Base-by-base conservation (phyloP, 768 basidiomycete species). In the Cystofilobasidium capitatum region DNA sequence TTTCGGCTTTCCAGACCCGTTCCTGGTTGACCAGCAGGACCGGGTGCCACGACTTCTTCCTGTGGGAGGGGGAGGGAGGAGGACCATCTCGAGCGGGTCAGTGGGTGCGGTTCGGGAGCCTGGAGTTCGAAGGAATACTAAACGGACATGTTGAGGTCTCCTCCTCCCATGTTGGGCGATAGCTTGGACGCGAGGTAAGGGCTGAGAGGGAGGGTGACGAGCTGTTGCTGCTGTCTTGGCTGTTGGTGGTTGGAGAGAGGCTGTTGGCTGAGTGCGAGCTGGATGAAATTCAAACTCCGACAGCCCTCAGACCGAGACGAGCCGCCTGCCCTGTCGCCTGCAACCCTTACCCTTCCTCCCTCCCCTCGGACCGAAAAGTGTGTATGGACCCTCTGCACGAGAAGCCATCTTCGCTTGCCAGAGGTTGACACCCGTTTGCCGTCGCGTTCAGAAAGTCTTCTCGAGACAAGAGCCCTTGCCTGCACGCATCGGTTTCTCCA, bases 121-220 rank as follows among this genome's bases (percentile, higher is more conserved):
- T 10, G 40, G 51, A 14, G 47, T 4, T 8, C 22, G 31, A 63
- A 66, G 33, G 24, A 59, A 64, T 13, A 24, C 24, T 39, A 58
- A 36, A 73, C 94, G 80, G 89, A 96, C 93, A 98, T 98, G 76
- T 98, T 98, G 76, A 97, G 82, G 78, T 97, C 93, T 59, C 79
- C 93, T 68, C 93, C 92, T 85, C 93, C 93, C 93, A 97, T 97
- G 74, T 87, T 96, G 82, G 73, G 44, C 64, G 47, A 64, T 20
- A 17, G 0, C 22, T 22, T 44, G n/a, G 6, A 9, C 12, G 54
- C 8, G 64, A 37, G 36, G 54, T 65, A 66, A 65, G 8, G 44
- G 69, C 60, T 29, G 8, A 3, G 33, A 49, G n/a, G 47, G 47
- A n/a, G 22, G 26, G 13, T 51, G 16, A 61, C 16, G 33, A n/a